phyloP scores from a whole-genome alignment of 306 rosid genomes.

The Ormosia semicastrata region DNA sequence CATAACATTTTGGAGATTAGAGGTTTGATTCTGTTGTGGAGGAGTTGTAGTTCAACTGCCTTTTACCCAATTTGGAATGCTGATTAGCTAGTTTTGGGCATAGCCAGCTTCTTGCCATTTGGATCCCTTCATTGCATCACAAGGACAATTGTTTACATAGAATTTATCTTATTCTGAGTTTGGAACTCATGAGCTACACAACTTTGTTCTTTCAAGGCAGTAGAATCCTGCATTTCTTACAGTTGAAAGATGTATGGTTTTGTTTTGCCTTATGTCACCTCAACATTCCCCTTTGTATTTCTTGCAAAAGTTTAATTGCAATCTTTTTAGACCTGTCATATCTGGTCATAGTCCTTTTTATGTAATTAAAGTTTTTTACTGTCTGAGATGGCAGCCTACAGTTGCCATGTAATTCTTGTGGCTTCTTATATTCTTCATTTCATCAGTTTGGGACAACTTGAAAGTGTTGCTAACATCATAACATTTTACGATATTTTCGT shows the following conservation, averaged over 20 bases:
- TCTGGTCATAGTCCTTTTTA: background rate
- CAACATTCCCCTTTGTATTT: background rate
- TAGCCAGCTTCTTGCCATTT: background rate
- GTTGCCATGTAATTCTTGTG: background rate
- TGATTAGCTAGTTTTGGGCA: background rate
- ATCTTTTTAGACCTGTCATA: background rate
- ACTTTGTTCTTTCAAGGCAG: background rate
- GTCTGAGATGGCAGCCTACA: background rate
- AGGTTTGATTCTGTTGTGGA: background rate
- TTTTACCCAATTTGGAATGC: conserved; percentile 14
- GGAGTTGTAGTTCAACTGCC: background rate
- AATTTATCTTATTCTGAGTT: background rate
- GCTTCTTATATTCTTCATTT: background rate
- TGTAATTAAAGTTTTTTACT: background rate
- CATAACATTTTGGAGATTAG: background rate
- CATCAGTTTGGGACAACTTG: background rate
- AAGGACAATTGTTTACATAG: background rate
- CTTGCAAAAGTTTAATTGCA: background rate
- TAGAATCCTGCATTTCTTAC: background rate
- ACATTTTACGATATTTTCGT: background rate
- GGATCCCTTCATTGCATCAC: background rate
- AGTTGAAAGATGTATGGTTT: background rate
- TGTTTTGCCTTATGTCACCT: background rate
- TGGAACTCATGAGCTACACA: background rate
- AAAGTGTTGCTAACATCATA: background rate